Percentiles rank a stretch among this genome's conserved stretches.
phyloP scores from a whole-genome alignment of 1,284 basidiomycete species.

The Lentinus polychrous region DNA sequence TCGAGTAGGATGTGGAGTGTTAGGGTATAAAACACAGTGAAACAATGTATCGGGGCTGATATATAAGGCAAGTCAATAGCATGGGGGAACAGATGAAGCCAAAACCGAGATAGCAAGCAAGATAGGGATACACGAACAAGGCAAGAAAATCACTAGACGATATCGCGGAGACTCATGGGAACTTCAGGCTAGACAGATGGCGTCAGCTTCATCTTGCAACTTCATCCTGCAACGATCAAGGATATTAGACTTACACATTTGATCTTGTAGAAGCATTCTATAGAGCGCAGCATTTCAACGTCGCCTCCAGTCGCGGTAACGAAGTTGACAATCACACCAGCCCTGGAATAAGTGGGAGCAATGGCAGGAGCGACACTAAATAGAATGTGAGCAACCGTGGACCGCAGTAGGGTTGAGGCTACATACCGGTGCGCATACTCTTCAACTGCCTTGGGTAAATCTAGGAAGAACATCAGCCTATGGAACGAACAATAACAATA shows the following conservation, averaged over 20 bases:
- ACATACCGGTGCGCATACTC: slow-evolving; percentile 87
- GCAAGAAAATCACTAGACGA: slow-evolving; percentile 54
- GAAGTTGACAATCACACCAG: slow-evolving; percentile 89
- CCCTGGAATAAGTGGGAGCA: slow-evolving; percentile 71
- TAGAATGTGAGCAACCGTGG: slow-evolving; percentile 8
- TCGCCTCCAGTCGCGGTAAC: slow-evolving; percentile 96
- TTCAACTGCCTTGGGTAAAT: slow-evolving; percentile 91
- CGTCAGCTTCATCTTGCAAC: slow-evolving; percentile 8
- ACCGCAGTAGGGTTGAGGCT: background rate
- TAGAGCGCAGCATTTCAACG: slow-evolving; percentile 94
- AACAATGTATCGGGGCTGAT: slow-evolving; percentile 31
- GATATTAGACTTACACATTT: slow-evolving; percentile 65
- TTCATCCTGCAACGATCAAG: background rate
- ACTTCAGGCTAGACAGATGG: slow-evolving; percentile 64
- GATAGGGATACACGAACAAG: slow-evolving; percentile 74
- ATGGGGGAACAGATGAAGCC: slow-evolving; percentile 24
- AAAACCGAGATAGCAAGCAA: slow-evolving; percentile 32
- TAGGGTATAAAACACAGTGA: slow-evolving; percentile 64
- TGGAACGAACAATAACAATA: background rate
- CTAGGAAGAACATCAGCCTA: slow-evolving; percentile 31
- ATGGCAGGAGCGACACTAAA: slow-evolving; percentile 74
- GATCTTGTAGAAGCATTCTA: slow-evolving; percentile 97
- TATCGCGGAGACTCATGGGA: slow-evolving; percentile 79
- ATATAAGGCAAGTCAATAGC: slow-evolving; percentile 35
- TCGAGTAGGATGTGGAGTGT: slow-evolving; percentile 46